Evolutionary conservation across 2,329 filamentous ascomycete genomes (phyloP), one percentile per base, ranked within the genome.

Genomic region (Microdochium nivale): DNA sequence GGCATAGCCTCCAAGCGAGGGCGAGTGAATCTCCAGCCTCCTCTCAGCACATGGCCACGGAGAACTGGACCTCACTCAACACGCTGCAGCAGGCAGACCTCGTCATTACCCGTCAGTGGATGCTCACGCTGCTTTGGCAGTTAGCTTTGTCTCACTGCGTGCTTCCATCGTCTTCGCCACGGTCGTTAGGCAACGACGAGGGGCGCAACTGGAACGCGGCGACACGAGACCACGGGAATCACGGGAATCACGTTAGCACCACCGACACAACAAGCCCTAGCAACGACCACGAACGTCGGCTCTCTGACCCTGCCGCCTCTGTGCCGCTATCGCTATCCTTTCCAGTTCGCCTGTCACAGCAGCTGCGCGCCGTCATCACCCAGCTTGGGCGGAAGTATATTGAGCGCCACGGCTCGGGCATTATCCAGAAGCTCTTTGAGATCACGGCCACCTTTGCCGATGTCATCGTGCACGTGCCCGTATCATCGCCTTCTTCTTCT

Each of bases 381-480:
- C 63, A 59, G 49, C 70, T 74, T 57, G 70, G 70, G 3, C 64
- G 65, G 16, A 62, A 73, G 47, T 65, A 68, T 9, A 69, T 76
- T 30, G 69, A 69, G 25, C 67, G 76, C 14, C 72, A 77, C 56
- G 73, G 73, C 11, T 70, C 67, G 10, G 68, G 67, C 23, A 73
- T 77, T 51, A 64, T 73, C 44, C 68, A 72, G 50, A 77, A 77
- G 55, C 60, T 77, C 11, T 72, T 77, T 51, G 74, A 77, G 54
- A 73, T 77, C 55, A 70, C 71, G 1, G 73, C 75, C 54, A 74
- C 72, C 1, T 74, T 77, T 50, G 70, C 72, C 2, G 73, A 76
- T 55, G 73, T 77, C 14, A 64, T 77, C 8, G 65, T 76, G 23
- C 70, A 73, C 52, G 63, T 73, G 3, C 69, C 70, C 43, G 33